A percentile compares a stretch with the other conserved stretches of the same genome.
Evolutionary conservation across 2,329 filamentous ascomycete genomes (phyloP).

Genomic region (Ophiostoma australiae): DNA sequence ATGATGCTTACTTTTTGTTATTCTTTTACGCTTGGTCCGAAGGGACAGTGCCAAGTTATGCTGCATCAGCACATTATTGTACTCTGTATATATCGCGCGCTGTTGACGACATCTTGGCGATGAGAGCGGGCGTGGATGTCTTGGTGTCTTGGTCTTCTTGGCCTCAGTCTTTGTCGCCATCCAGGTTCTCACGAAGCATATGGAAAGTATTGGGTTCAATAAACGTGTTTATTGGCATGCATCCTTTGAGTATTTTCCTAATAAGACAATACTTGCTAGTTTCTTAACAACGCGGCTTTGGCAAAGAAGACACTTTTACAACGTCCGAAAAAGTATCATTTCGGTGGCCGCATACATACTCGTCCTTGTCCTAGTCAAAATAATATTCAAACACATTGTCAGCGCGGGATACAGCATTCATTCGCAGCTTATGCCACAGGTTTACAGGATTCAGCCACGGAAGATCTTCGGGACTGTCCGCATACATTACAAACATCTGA

Average conservation of each 20-base stretch:
- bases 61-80: not conserved
- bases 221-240: not conserved
- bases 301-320: not conserved
- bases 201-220: not conserved
- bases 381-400: not conserved
- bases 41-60: not conserved
- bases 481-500: not conserved
- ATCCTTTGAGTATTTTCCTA: no score
- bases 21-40: not conserved
- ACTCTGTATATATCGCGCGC: no score
- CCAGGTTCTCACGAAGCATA: not conserved
- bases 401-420: not conserved
- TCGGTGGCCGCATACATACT: no score
- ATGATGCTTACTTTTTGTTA: not conserved
- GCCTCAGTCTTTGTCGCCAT: not conserved
- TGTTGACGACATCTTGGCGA: not conserved
- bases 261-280: no score
- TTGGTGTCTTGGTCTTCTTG: not conserved
- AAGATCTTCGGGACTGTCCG: not conserved
- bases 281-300: not conserved
- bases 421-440: not conserved
- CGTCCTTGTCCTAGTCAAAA: not conserved
- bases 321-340: not conserved
- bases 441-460: not conserved
- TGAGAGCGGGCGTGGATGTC: not conserved